Conservation (phyloP, 495 filamentous ascomycete genomes). For the Trichoderma parareesei region DNA sequence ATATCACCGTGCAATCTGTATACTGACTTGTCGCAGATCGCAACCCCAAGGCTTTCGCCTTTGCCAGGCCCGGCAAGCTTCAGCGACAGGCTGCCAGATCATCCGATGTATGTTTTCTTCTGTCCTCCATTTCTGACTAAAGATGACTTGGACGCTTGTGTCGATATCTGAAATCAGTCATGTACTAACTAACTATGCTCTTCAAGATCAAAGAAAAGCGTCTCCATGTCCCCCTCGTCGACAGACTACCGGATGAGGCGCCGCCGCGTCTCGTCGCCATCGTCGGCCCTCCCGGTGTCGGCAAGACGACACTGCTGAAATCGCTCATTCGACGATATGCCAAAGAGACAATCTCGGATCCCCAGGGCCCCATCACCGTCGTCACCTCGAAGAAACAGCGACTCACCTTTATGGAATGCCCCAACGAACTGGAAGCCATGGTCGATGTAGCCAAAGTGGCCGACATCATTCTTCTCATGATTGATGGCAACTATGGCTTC, state of each 20-base stretch:
- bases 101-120: constrained; percentile 59
- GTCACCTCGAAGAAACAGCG: constrained; percentile 90
- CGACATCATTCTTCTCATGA: constrained; percentile 94
- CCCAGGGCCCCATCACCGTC: constrained; percentile 85
- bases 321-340: constrained; percentile 90
- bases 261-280: constrained; percentile 86
- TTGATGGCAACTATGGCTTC: constrained; percentile 96
- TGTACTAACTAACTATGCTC: constrained; percentile 3
- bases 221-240: constrained; percentile 89
- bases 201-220: constrained; percentile 83
- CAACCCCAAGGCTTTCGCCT: constrained; percentile 85
- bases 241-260: constrained; percentile 91
- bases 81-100: constrained; percentile 72
- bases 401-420: constrained; percentile 93
- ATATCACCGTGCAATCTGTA: background rate
- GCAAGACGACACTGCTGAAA: constrained; percentile 62
- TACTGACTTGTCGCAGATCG: constrained; percentile 37
- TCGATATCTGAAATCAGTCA: too few relatives aligned
- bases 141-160: background rate
- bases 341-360: constrained; percentile 85
- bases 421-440: constrained; percentile 88
- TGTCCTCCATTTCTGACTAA: too few relatives aligned
- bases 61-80: constrained; percentile 68
- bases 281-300: constrained; percentile 87
- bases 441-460: constrained; percentile 94